Percentiles rank a stretch among this genome's conserved stretches.
Evolutionary conservation across 768 basidiomycete genomes (phyloP).

Genomic region (Russula dissimulans): DNA sequence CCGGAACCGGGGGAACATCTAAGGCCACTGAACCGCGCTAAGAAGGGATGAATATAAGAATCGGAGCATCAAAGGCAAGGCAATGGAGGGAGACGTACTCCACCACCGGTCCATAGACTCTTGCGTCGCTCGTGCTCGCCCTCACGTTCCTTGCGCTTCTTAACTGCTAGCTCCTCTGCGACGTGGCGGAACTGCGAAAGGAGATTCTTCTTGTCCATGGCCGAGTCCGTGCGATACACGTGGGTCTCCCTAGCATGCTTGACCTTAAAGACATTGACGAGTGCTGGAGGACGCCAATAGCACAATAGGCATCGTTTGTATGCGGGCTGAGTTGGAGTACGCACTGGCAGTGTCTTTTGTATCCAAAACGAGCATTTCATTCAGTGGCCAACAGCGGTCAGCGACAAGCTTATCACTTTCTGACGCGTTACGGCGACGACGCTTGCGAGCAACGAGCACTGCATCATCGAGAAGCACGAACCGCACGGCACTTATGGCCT

Average conservation of each 20-base stretch:
- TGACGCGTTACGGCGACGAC: conserved; percentile 51
- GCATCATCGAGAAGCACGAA: conserved; percentile 90
- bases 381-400: conserved; percentile 86
- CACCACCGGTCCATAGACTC: conserved; percentile 50
- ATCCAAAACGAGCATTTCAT: conserved; percentile 91
- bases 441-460: conserved; percentile 74
- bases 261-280: conserved; percentile 98
- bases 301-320: background rate
- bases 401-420: conserved; percentile 75
- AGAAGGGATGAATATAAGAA: background rate
- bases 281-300: conserved; percentile 30
- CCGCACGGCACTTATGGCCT: conserved; percentile 75
- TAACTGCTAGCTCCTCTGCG: conserved; percentile 82
- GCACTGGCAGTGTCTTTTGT: conserved; percentile 89
- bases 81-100: conserved; percentile 27
- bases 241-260: conserved; percentile 88
- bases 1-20: conserved; percentile 51
- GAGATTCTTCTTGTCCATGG: conserved; percentile 79
- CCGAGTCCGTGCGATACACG: conserved; percentile 79
- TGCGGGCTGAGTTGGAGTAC: background rate
- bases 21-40: conserved; percentile 30
- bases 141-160: conserved; percentile 88
- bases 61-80: background rate
- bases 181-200: conserved; percentile 82
- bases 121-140: conserved; percentile 86